Percentiles rank a stretch among this genome's conserved stretches.
Conservation (phyloP, 805 yeast species). For the Candida sakaeoensis region DNA sequence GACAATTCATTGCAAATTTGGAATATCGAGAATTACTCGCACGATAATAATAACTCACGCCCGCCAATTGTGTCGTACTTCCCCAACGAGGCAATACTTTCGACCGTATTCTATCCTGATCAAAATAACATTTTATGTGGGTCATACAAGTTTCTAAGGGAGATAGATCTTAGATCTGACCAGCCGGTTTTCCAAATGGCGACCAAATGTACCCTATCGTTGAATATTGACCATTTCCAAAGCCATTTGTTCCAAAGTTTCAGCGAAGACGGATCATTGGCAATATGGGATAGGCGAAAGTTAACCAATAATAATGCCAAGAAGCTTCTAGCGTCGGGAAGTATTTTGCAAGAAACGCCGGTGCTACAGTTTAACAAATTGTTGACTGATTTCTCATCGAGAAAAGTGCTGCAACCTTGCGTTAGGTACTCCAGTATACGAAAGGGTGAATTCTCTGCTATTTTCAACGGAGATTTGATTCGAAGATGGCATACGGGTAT, state of each 20-base stretch:
- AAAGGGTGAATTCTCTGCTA: constrained; percentile 71
- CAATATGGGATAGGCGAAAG: constrained; percentile 77
- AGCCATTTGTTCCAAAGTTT: constrained; percentile 66
- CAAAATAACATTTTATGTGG: constrained; percentile 61
- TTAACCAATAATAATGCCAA: constrained; percentile 29
- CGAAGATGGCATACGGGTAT: constrained; percentile 77
- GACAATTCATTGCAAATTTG: constrained; percentile 76
- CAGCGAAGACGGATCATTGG: constrained; percentile 80
- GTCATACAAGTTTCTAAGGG: constrained; percentile 71
- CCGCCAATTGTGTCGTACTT: constrained; percentile 55
- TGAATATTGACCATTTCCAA: constrained; percentile 67
- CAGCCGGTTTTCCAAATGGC: constrained; percentile 70
- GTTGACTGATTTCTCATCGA: constrained; percentile 52
- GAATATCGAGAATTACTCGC: constrained; percentile 64
- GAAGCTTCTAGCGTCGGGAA: constrained; percentile 11
- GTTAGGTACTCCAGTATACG: constrained; percentile 64
- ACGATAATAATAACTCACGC: constrained; percentile 44
- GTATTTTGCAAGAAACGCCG: constrained; percentile 47
- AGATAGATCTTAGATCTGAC: constrained; percentile 66
- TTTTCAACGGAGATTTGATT: constrained; percentile 72
- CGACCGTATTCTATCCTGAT: constrained; percentile 63
- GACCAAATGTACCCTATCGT: constrained; percentile 66
- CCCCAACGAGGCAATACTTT: constrained; percentile 70
- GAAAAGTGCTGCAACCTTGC: constrained; percentile 60
- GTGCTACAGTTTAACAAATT: constrained; percentile 57